A percentile compares a stretch with the other conserved stretches of the same genome.
Evolutionary conservation across 2,329 filamentous ascomycete species (phyloP).

Genomic region (Penicillium crustosum): DNA sequence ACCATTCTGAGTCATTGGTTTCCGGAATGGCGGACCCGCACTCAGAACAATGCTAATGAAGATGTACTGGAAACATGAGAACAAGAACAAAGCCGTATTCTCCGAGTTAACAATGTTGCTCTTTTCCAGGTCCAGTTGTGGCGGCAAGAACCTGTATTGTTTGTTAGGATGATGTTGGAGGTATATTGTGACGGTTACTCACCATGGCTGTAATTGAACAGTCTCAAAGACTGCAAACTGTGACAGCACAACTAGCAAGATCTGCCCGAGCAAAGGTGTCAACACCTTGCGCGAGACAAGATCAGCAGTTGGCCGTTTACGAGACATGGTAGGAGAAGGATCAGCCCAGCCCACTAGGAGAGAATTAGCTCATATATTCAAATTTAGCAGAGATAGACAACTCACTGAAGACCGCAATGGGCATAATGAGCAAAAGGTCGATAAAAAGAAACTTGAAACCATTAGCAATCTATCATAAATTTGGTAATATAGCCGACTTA

Average conservation of each 20-base stretch:
- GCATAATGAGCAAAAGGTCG: conserved; percentile 85
- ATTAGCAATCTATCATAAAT: conserved; percentile 6
- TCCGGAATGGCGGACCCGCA: conserved; percentile 86
- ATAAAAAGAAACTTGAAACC: conserved; percentile 77
- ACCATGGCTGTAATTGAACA: conserved; percentile 80
- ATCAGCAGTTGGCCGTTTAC: conserved; percentile 86
- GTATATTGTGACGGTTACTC: conserved; percentile 23
- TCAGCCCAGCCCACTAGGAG: conserved; percentile 84
- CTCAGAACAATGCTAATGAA: conserved; percentile 84
- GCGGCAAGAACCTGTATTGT: conserved; percentile 68
- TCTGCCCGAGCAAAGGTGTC: conserved; percentile 84
- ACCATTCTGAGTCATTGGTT: conserved; percentile 77
- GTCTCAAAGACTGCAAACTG: conserved; percentile 72
- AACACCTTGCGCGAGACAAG: conserved; percentile 91
- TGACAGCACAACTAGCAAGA: conserved; percentile 72
- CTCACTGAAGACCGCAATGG: conserved; percentile 90
- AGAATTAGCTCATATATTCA: background rate
- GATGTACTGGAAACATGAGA: conserved; percentile 94
- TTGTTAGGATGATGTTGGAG: conserved; percentile 15
- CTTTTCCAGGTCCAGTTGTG: conserved; percentile 71
- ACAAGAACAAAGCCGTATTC: conserved; percentile 85
- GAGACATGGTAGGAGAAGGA: conserved; percentile 71
- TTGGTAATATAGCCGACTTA: conserved; percentile 30
- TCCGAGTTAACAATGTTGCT: conserved; percentile 88
- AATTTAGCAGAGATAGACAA: background rate